Conservation (phyloP, 768 basidiomycete species). For the Roridomyces roridus region DNA sequence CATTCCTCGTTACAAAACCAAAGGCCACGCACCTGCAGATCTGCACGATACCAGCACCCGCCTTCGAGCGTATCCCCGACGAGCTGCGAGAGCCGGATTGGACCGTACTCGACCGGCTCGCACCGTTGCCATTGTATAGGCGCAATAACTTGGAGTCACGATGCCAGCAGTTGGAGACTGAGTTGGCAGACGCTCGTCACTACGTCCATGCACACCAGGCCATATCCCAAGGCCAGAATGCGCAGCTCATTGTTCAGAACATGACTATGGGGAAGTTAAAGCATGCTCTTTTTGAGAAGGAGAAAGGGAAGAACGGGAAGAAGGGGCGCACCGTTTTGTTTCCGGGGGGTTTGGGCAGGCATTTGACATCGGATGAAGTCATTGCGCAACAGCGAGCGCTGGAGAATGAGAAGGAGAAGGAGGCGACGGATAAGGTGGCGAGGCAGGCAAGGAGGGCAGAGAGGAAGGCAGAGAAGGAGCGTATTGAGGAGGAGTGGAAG, state of each 20-base stretch:
- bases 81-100: constrained; percentile 18
- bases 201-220: constrained; percentile 6
- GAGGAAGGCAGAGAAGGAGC: constrained; percentile 3
- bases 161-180: not conserved
- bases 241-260: constrained; percentile 28
- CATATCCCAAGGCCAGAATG: constrained; percentile 24
- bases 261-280: constrained; percentile 19
- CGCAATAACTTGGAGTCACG: constrained; percentile 4
- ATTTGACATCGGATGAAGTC: constrained; percentile 7
- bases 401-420: constrained; percentile 11
- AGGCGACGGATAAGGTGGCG: constrained; percentile 1
- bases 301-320: constrained; percentile 20
- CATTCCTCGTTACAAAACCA: constrained; percentile 30
- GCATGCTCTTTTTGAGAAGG: constrained; percentile 23
- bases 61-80: constrained; percentile 17
- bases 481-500: not conserved
- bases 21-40: constrained; percentile 19
- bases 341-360: constrained; percentile 16
- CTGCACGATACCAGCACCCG: constrained; percentile 1
- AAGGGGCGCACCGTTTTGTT: constrained; percentile 6
- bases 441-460: constrained; percentile 1
- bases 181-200: constrained; percentile 2
- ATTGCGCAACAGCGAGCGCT: constrained; percentile 2
- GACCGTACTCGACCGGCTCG: no score
- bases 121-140: not conserved